Evolutionary conservation across 495 filamentous ascomycete genomes (phyloP), one percentile per base, ranked within the genome.

Genomic region (Tuber umbilicatum): DNA sequence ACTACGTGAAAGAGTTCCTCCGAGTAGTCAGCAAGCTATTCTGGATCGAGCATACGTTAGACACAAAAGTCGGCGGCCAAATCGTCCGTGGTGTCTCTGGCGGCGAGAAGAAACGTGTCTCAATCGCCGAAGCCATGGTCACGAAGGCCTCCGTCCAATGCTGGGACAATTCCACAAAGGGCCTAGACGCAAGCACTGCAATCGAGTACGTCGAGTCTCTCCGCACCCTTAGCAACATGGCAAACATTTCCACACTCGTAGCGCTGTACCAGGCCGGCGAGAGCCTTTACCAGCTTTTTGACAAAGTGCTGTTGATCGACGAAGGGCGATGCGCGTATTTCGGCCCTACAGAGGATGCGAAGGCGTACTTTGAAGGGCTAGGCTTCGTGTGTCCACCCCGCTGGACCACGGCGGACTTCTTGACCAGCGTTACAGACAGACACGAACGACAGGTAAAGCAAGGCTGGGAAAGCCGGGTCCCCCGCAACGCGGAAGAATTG

Each of bases 191-290:
- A 2, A 87, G 84, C 47, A 92, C 91, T 0, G 91, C 90, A 10
- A 81, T 91, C 68, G 83, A 85, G 23, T 91, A 90, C 78, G 88
- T 91, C 1, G 86, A 89, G 71, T 88, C 87, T 50, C 79, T 92
- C 70, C 84, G 90, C 69, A 86, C 87, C 38, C 80, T 91, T 40
- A 91, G 90, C 12, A 88, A 90, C 75, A 90, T 90, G 82, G 85
- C 87, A 2, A 82, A 88, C 68, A 87, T 89, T 7, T 89, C 89
- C 0, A 89, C 89, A 0, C 79, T 86, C 7, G 89, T 92, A 45
- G 89, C 90, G 16, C 84, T 93, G 5, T 93, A 93, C 76, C 91
- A 93, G 82, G 91, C 91, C 1, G 90, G 89, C 1, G 89, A 92
- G 73, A 88, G 86, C 69, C 82, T 93, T 6, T 92, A 89, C 78